Conservation (phyloP, 2,329 filamentous ascomycete genomes). For the Orbilia javanica region DNA sequence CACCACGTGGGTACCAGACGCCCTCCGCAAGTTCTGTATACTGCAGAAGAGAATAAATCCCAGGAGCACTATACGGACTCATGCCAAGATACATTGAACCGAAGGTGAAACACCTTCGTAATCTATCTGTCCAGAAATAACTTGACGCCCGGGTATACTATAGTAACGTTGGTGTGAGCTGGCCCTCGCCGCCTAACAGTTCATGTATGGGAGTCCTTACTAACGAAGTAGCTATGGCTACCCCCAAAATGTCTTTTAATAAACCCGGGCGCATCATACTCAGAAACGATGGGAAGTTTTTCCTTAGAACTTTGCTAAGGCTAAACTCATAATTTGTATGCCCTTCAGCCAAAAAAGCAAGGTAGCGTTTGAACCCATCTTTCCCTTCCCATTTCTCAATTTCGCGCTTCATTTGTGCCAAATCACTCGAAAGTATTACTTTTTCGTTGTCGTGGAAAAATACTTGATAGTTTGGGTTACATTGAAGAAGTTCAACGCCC, state of each 20-base stretch:
- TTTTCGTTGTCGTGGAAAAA: conserved; percentile 77
- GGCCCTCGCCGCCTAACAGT: no score
- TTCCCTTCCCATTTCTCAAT: conserved; percentile 80
- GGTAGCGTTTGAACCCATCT: conserved; percentile 77
- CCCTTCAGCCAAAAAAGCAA: conserved; percentile 75
- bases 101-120: conserved; percentile 80
- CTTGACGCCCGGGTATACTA: conserved; percentile 73
- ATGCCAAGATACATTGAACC: conserved; percentile 87
- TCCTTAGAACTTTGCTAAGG: conserved; percentile 74
- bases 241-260: conserved; percentile 70
- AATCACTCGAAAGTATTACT: conserved; percentile 76
- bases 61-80: conserved; percentile 80
- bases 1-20: conserved; percentile 80
- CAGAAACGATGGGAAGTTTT: conserved; percentile 75
- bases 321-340: conserved; percentile 78
- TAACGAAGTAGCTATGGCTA: conserved; percentile 70
- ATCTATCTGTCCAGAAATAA: conserved; percentile 78
- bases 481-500: conserved; percentile 77
- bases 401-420: conserved; percentile 77
- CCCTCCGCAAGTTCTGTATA: conserved; percentile 82
- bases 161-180: background rate
- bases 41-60: conserved; percentile 79
- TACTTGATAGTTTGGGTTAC: conserved; percentile 80
- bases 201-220: no score
- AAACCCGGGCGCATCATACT: conserved; percentile 73